Conservation (phyloP, 23 red algal genomes). For the Agarophyton chilense region DNA sequence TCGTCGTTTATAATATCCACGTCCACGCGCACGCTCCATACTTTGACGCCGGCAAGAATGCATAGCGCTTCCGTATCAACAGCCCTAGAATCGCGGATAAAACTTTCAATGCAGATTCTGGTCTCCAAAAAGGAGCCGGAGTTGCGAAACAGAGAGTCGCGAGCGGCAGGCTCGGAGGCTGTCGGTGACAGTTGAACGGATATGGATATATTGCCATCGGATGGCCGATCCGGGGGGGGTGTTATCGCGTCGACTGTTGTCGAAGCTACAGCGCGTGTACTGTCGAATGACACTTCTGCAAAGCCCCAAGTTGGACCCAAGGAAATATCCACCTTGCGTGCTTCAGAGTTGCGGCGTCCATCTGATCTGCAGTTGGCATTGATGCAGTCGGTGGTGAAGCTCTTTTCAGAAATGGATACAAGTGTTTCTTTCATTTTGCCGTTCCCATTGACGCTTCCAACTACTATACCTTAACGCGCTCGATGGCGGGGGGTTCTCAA, state of each 20-base stretch:
- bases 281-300: constrained; percentile 61
- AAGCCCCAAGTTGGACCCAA: constrained; percentile 56
- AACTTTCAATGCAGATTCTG: constrained; percentile 53
- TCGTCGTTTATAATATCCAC: constrained; percentile 78
- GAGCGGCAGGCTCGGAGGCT: constrained; percentile 67
- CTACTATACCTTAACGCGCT: not conserved
- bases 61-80: constrained; percentile 88
- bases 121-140: constrained; percentile 16
- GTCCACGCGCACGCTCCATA: constrained; percentile 83
- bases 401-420: constrained; percentile 46
- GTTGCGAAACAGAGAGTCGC: constrained; percentile 38
- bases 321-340: constrained; percentile 39
- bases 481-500: too few species aligned
- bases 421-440: constrained; percentile 46
- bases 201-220: constrained; percentile 71
- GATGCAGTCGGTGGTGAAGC: constrained; percentile 61
- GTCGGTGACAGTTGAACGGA: constrained; percentile 67
- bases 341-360: constrained; percentile 61
- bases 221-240: constrained; percentile 58
- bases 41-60: constrained; percentile 81
- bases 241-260: constrained; percentile 47
- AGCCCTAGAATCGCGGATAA: constrained; percentile 55
- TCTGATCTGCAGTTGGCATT: constrained; percentile 52
- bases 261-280: constrained; percentile 58
- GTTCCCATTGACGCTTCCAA: not conserved